Percentiles rank a stretch among this genome's conserved stretches.
Conservation (phyloP, 2,329 filamentous ascomycete genomes). For the Drechslerella dactyloides region DNA sequence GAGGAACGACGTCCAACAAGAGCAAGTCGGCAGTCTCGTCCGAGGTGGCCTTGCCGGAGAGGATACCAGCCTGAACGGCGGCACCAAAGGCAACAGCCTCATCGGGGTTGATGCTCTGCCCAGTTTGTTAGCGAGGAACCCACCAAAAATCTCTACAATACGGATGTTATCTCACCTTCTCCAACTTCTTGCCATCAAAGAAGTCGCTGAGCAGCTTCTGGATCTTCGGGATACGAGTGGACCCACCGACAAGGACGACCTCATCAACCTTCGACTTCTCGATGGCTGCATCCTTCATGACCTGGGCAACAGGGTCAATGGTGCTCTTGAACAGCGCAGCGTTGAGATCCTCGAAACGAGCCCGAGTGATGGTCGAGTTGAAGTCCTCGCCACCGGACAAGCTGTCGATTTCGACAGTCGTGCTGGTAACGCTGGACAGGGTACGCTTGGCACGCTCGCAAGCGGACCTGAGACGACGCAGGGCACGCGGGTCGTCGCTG, state of each 20-base stretch:
- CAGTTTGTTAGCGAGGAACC: slow-evolving; percentile 6
- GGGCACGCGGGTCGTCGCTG: slow-evolving; percentile 82
- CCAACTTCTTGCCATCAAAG: slow-evolving; percentile 99
- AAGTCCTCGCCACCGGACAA: slow-evolving; percentile 98
- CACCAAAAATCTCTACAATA: not conserved
- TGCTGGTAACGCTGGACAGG: slow-evolving; percentile 94
- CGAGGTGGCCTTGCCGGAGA: slow-evolving; percentile 95
- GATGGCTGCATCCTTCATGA: slow-evolving; percentile 87
- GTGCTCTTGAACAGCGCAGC: slow-evolving; percentile 93
- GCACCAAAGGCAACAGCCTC: slow-evolving; percentile 99
- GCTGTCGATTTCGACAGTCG: slow-evolving; percentile 97
- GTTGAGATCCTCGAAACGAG: slow-evolving; percentile 98
- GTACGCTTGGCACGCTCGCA: slow-evolving; percentile 99
- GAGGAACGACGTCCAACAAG: slow-evolving; percentile 92
- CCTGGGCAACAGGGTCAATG: slow-evolving; percentile 92
- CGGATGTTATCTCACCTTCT: slow-evolving; percentile 67
- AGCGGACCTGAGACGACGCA: slow-evolving; percentile 93
- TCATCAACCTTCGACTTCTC: slow-evolving; percentile 94
- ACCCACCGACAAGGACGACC: slow-evolving; percentile 98
- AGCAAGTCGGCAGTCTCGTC: slow-evolving; percentile 93
- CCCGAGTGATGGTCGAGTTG: slow-evolving; percentile 95
- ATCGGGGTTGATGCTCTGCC: slow-evolving; percentile 93
- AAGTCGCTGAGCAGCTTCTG: slow-evolving; percentile 99
- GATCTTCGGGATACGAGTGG: slow-evolving; percentile 97
- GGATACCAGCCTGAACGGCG: slow-evolving; percentile 97